A percentile compares a stretch with the other conserved stretches of the same genome.
Evolutionary conservation across 148 eudicot genomes (phyloP).

Genomic region (Amaranthus cruentus): DNA sequence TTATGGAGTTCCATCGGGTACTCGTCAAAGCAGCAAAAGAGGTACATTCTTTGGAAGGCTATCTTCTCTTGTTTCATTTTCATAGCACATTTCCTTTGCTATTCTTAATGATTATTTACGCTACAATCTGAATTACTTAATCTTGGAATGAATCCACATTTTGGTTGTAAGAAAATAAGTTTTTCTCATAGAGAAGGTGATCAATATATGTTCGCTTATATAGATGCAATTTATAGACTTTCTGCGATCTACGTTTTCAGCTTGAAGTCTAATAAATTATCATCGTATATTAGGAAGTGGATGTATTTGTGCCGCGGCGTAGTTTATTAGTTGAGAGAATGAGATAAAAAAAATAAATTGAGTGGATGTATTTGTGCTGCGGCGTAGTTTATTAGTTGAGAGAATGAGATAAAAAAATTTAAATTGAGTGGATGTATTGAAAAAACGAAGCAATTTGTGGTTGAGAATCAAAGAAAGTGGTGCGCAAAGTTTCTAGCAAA

Average conservation of each 20-base stretch:
- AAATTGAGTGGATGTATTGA: too few species aligned
- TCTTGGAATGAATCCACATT: neutral
- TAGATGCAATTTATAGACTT: neutral
- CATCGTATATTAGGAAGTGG: neutral
- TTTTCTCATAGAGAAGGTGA: neutral
- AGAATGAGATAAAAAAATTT: too few species aligned
- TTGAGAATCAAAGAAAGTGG: too few species aligned
- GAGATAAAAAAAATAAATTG: too few species aligned
- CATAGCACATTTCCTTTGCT: neutral
- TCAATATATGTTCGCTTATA: neutral
- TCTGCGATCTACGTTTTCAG: neutral
- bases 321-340: too few species aligned
- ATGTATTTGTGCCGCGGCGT: too few species aligned
- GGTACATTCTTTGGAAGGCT: conserved; percentile 33
- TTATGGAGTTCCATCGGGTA: conserved; percentile 58
- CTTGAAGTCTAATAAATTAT: conserved; percentile 1
- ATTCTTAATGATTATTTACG: neutral
- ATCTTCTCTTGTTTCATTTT: conserved; percentile 1
- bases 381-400: too few species aligned
- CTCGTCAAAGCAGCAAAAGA: conserved; percentile 79
- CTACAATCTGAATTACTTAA: neutral
- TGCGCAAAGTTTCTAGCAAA: too few species aligned
- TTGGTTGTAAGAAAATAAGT: neutral
- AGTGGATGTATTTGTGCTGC: too few species aligned
- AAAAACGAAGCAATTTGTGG: too few species aligned